Base-by-base conservation (phyloP, 192 early-diverging fungal species). In the Chytriomyces sp. region DNA sequence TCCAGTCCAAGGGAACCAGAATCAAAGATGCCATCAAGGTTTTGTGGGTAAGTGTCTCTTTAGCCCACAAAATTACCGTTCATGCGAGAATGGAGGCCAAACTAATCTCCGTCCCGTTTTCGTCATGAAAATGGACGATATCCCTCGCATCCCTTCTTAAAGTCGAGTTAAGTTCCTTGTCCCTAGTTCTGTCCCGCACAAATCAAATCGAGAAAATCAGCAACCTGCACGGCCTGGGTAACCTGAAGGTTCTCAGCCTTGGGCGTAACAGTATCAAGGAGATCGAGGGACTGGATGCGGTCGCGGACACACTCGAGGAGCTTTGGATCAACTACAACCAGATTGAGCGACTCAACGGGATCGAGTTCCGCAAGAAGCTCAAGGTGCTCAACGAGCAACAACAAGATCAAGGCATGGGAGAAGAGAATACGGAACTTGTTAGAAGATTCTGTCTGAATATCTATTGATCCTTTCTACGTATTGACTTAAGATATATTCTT, bases 391-490 rank as follows among this genome's bases (percentile, higher is more conserved):
- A 84, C 54, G 32, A 74, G 74, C 61, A 85, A 85, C 75, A 85
- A 85, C 71, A 85, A 84, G 68, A 74, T 85, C 59, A 84, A 84
- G 68, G 82, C 74, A 6, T 85, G 81, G 84, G 78, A 78, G 17
- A n/a, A n/a, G n/a, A n/a, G n/a, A n/a, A n/a, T n/a, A n/a, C n/a
- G n/a, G n/a, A n/a, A n/a, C n/a, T n/a, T n/a, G n/a, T n/a, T n/a
- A n/a, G n/a, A n/a, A n/a, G n/a, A n/a, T n/a, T n/a, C n/a, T n/a
- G n/a, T n/a, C n/a, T n/a, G n/a, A n/a, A n/a, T n/a, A n/a, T n/a
- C n/a, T n/a, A n/a, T n/a, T n/a, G n/a, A n/a, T n/a, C n/a, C n/a
- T n/a, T n/a, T n/a, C n/a, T n/a, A n/a, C n/a, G n/a, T n/a, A n/a
- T n/a, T n/a, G n/a, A n/a, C n/a, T n/a, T n/a, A n/a, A n/a, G n/a